Conservation (phyloP, 2,329 filamentous ascomycete genomes). For the Penicillium sp. region DNA sequence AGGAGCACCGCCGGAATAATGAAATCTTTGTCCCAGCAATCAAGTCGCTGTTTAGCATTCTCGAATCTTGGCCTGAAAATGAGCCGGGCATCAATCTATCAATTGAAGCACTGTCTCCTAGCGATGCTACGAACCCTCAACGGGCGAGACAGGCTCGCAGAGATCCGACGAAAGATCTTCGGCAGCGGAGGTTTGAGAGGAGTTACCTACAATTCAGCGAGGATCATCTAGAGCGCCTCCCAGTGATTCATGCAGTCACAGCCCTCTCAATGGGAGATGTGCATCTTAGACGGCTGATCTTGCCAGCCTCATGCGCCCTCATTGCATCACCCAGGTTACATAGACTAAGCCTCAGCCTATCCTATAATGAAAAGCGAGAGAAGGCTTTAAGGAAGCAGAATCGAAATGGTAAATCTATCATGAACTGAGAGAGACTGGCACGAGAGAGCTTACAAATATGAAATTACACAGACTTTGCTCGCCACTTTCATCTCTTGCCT, state of each 20-base stretch:
- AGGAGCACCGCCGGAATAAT: background rate
- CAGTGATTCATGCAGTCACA: background rate
- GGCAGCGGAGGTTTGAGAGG: background rate
- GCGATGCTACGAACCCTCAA: background rate
- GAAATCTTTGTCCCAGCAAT: background rate
- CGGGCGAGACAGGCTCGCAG: background rate
- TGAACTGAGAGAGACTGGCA: background rate
- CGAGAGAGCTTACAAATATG: background rate
- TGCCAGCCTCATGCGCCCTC: background rate
- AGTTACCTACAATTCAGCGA: background rate
- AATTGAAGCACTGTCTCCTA: background rate
- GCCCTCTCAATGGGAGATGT: background rate
- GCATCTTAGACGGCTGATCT: background rate
- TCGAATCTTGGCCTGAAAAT: background rate
- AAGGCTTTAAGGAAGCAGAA: background rate
- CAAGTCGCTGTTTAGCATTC: background rate
- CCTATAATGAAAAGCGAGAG: background rate
- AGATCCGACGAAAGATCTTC: background rate
- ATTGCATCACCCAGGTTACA: background rate
- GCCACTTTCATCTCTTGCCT: background rate
- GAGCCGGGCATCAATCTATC: background rate
- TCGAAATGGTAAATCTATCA: background rate
- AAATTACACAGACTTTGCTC: background rate
- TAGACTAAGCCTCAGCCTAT: background rate
- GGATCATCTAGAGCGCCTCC: background rate